These are phyloP conservation scores for Starmerella bombi DNA, from an alignment of 805 yeast genomes.

Conservation along the genomic window DNA sequence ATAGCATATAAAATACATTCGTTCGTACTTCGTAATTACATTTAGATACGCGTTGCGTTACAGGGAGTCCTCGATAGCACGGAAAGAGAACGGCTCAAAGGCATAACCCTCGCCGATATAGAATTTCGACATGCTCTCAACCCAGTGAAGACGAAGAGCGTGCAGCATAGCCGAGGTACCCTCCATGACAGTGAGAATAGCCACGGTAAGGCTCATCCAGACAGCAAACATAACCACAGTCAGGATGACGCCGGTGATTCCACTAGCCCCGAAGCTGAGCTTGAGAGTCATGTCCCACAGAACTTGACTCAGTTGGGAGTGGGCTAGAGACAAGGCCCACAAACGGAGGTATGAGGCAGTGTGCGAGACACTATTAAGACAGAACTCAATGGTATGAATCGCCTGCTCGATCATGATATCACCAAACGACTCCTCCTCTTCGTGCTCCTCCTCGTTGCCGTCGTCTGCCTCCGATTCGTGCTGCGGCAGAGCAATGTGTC, in stretches of 20 bases:
- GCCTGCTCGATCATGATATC: slow-evolving; percentile 95
- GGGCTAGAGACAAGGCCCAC: slow-evolving; percentile 96
- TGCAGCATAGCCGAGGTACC: slow-evolving; percentile 99
- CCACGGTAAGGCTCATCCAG: slow-evolving; percentile 90
- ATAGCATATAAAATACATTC: too few species aligned
- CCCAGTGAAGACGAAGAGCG: slow-evolving; percentile 96
- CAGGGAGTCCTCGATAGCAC: neutral
- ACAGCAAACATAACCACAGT: slow-evolving; percentile 72
- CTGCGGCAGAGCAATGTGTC: slow-evolving; percentile 34
- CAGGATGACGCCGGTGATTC: slow-evolving; percentile 51
- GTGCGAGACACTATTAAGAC: slow-evolving; percentile 91
- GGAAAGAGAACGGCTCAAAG: slow-evolving; percentile 70
- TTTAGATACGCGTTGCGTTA: neutral
- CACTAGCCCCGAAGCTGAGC: slow-evolving; percentile 59
- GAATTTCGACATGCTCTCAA: slow-evolving; percentile 96
- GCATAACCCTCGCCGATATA: slow-evolving; percentile 94
- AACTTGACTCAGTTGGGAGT: slow-evolving; percentile 85
- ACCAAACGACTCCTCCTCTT: slow-evolving; percentile 44
- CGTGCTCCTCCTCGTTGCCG: slow-evolving; percentile 11
- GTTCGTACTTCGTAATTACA: too few species aligned
- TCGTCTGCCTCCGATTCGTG: slow-evolving; percentile 21
- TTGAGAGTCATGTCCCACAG: slow-evolving; percentile 92
- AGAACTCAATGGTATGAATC: slow-evolving; percentile 93
- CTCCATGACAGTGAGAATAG: slow-evolving; percentile 91
- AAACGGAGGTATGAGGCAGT: slow-evolving; percentile 92